phyloP scores from a whole-genome alignment of 2,329 filamentous ascomycete species.

The Cladosporium sp. region DNA sequence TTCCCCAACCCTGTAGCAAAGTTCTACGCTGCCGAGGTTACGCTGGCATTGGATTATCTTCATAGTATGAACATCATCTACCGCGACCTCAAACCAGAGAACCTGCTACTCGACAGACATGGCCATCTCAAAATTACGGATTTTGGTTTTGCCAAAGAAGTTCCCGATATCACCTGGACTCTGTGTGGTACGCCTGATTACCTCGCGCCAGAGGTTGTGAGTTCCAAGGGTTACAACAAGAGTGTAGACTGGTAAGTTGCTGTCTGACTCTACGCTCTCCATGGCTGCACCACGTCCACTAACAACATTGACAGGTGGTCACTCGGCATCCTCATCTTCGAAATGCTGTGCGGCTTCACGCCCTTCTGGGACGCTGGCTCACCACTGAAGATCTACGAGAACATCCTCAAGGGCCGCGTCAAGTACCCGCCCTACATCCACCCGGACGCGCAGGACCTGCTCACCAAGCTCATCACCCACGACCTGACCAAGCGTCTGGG shows the following conservation, averaged over 20 bases:
- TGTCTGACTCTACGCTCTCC: not conserved
- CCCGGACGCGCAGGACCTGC: conserved; percentile 85
- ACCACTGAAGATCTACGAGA: conserved; percentile 99
- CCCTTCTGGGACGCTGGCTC: conserved; percentile 98
- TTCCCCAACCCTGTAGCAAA: conserved; percentile 99
- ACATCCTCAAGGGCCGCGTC: conserved; percentile 91
- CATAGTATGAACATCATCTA: conserved; percentile 97
- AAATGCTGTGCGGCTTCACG: conserved; percentile 99
- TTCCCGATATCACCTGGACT: conserved; percentile 99
- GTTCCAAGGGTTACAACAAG: conserved; percentile 99
- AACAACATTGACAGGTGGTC: conserved; percentile 70
- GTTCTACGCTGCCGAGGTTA: conserved; percentile 98
- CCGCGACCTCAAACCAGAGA: conserved; percentile 92
- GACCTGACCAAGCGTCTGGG: conserved; percentile 93
- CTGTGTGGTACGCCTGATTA: conserved; percentile 97
- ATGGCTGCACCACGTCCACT: not conserved
- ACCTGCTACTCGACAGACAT: conserved; percentile 70
- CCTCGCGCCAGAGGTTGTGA: conserved; percentile 95
- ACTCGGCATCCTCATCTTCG: conserved; percentile 94
- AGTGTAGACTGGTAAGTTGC: conserved; percentile 88
- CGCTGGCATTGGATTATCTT: conserved; percentile 89
- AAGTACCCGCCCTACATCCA: conserved; percentile 98
- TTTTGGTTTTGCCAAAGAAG: conserved; percentile 97
- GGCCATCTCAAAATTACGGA: conserved; percentile 82
- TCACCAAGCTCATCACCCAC: conserved; percentile 88